Percentiles rank a stretch among this genome's conserved stretches.
Conservation (phyloP, 2,329 filamentous ascomycete species). For the Fonsecaea multimorphosa region DNA sequence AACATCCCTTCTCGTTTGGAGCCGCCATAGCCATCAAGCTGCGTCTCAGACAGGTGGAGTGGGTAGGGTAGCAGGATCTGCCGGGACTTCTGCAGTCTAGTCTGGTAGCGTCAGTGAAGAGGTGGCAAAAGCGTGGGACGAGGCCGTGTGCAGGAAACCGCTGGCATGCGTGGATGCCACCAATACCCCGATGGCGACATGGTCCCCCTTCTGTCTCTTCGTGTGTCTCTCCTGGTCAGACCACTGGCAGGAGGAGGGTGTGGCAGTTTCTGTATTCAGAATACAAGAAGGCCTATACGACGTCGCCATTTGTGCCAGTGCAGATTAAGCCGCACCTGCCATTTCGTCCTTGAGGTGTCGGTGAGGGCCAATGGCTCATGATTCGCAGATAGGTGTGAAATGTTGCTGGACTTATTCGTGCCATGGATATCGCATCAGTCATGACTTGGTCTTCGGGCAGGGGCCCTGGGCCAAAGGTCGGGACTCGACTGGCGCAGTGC, state of each 20-base stretch:
- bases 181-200: not conserved
- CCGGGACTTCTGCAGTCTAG: not conserved
- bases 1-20: not conserved
- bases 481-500: not conserved
- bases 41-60: not conserved
- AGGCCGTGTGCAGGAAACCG: not conserved
- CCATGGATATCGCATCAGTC: not conserved
- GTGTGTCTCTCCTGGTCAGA: not conserved
- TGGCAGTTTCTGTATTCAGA: not conserved
- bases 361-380: not conserved
- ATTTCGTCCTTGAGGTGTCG: not conserved
- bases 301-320: not conserved
- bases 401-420: slow-evolving; percentile 2
- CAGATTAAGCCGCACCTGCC: not conserved
- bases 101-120: not conserved
- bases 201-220: not conserved
- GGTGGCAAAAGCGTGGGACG: not conserved
- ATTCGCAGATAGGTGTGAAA: not conserved
- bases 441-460: not conserved
- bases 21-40: not conserved
- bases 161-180: not conserved
- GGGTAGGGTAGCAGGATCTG: not conserved
- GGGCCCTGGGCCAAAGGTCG: not conserved
- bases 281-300: not conserved
- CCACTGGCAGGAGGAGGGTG: not conserved